Evolutionary conservation across 75 land plant species (phyloP), one percentile per base, ranked within the genome.

Genomic region (Chamaecyparis obtusa): DNA sequence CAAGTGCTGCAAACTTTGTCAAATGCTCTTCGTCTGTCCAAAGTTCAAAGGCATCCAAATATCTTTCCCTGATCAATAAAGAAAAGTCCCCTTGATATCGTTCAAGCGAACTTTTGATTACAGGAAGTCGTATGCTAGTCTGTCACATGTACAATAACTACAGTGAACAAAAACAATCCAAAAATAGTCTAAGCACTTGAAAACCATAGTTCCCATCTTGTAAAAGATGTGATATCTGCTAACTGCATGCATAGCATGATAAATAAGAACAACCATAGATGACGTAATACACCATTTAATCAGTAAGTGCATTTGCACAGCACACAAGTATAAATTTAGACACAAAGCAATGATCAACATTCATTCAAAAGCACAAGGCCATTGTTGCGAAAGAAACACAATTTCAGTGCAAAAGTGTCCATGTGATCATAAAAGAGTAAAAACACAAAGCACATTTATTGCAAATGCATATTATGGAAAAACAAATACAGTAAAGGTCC

Each of bases 91-190:
- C 99, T 83, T 91, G 91, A 91, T 95, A 94, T 11, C 71, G 90
- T 86, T 93, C 92, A 39, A 98, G 84, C 36, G 90, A 89, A 88
- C 78, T 86, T 88, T 85, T 94, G 84, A 98, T 93, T 87, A 90
- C 89, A 49, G 99, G 95, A 87, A 98, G 92, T 46, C 99, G 89
- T 55, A 94, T 94, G 88, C 94, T 91, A 81, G 98, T 95, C 99
- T 98, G 95, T 89, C 89, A 81, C 32, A 81, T 46, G 48, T 27
- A 27, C 76, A 36, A 81, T 81, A 81, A 44, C 37, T 44, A 81
- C 3, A 81, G 54, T 81, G 51, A 81, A 27, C 9, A 46, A 81
- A 81, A 81, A n/a, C 83, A 27, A 46, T 81, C 51, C 9, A 33
- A 41, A 78, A 78, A n/a, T n/a, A 41, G 49, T 27, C 44, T 27